Evolutionary conservation across 805 yeast genomes (phyloP).

Genomic region (Ogataea minuta): DNA sequence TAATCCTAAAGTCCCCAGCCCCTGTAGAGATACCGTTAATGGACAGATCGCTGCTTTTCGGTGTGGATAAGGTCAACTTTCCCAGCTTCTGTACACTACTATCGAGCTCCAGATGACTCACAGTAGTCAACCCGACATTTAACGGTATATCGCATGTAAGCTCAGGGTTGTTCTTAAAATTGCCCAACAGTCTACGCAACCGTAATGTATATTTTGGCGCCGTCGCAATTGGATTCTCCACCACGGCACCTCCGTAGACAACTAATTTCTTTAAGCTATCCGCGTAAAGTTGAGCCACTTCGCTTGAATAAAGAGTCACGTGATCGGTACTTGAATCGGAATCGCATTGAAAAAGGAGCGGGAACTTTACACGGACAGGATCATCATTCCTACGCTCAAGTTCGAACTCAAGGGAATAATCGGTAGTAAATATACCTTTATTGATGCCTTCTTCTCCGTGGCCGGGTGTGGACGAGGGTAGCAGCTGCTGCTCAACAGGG

Average conservation of each 20-base stretch:
- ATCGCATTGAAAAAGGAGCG: constrained; percentile 15
- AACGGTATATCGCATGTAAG: constrained; percentile 15
- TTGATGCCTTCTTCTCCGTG: constrained; percentile 14
- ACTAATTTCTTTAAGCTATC: constrained; percentile 12
- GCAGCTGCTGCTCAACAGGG: constrained; percentile 14
- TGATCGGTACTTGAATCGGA: constrained; percentile 12
- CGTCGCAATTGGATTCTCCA: constrained; percentile 11
- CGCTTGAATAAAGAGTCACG: constrained; percentile 3
- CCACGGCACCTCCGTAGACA: constrained; percentile 12
- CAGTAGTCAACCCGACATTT: constrained; percentile 6
- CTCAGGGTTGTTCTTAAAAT: neutral
- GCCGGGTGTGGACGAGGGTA: constrained; percentile 18
- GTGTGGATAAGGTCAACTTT: neutral
- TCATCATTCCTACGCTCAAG: constrained; percentile 1
- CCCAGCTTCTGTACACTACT: constrained; percentile 9
- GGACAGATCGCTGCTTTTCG: neutral
- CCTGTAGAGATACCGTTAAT: constrained; percentile 15
- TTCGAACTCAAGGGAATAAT: constrained; percentile 17
- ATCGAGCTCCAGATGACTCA: constrained; percentile 9
- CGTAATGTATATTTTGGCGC: neutral
- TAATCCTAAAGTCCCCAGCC: constrained; percentile 16
- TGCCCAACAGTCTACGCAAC: neutral
- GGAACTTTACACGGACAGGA: constrained; percentile 11
- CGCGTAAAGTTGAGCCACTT: constrained; percentile 5
- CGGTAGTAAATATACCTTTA: constrained; percentile 14